Evolutionary conservation across 1,139 yeast species (phyloP), one percentile per base, ranked within the genome.

Genomic region (Lizanozyma gosingica): DNA sequence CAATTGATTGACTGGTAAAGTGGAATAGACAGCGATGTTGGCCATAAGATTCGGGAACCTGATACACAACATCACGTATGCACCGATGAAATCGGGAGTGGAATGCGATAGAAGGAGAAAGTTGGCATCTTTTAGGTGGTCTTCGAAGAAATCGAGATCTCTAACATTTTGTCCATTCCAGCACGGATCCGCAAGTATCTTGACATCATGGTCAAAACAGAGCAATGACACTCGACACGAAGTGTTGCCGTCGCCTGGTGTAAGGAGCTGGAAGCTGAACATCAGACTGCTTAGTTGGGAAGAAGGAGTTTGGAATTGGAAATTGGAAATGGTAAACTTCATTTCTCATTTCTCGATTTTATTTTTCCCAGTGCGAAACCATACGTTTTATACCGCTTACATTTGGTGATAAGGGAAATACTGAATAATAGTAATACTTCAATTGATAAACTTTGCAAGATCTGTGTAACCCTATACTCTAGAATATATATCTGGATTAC

Each of bases 1-100:
- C 54, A 94, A 65, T 55, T 87, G 92, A 22, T 82, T 73, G 3
- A 90, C 86, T 0, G 98, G 97, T 18, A 88, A 63, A 0, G 98
- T 92, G 1, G 97, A 79, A 55, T 85, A 94, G 0, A 83, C 80
- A 1, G 94, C 92, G 34, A 88, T 76, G 27, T 75, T 64, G 3
- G 80, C 65, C 59, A 87, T 74, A 6, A 79, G 44, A 35, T 51
- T 73, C 3, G 90, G 85, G 47, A 77, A 79, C 46, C 73, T 72
- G 45, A 71, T 62, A 50, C 85, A 77, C 29, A 92, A 62, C 38
- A 81, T 66, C 0, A 84, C 79, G 54, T 75, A 88, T 0, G 96
- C 95, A 36, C 97, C 94, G 3, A 87, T 53, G 54, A 81, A 90
- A 40, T 83, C 80, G 1, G 82, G 70, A 0, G 95, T 83, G 1